Evolutionary conservation across 805 yeast genomes (phyloP).

Genomic region (Teunomyces panamensis): DNA sequence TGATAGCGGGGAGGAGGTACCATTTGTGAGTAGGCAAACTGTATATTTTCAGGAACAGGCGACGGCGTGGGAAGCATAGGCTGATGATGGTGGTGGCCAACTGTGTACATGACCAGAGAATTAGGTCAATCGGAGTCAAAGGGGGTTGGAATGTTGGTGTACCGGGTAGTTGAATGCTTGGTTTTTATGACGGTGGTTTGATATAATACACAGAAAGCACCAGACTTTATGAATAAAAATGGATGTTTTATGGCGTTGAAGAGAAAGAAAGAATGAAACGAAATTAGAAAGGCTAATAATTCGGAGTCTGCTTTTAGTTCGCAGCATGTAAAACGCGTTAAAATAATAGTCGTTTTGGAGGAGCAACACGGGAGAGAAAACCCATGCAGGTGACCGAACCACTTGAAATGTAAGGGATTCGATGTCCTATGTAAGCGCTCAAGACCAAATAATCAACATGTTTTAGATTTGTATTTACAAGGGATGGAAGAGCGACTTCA

Average conservation of each 20-base stretch:
- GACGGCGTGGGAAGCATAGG: background rate
- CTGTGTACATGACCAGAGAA: background rate
- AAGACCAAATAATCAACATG: background rate
- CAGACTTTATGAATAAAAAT: background rate
- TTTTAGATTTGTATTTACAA: background rate
- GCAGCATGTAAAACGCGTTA: slow-evolving; percentile 1
- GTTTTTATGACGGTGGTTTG: background rate
- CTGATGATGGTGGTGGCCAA: slow-evolving; percentile 2
- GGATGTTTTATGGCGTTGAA: background rate
- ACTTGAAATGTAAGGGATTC: background rate
- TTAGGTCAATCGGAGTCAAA: background rate
- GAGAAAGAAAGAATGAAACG: background rate
- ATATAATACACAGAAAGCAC: background rate
- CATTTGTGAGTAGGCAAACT: background rate
- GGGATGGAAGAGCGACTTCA: background rate
- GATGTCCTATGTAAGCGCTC: background rate
- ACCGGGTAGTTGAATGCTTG: background rate
- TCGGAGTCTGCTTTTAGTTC: background rate
- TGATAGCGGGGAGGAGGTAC: slow-evolving; percentile 16
- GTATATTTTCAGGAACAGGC: background rate
- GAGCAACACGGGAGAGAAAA: background rate
- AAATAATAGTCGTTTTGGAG: background rate
- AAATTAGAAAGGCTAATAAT: background rate
- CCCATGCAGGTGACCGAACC: background rate
- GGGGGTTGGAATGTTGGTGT: slow-evolving; percentile 1